Evolutionary conservation across 805 yeast species (phyloP), one percentile per base, ranked within the genome.

Genomic region (Candida peoriensis): DNA sequence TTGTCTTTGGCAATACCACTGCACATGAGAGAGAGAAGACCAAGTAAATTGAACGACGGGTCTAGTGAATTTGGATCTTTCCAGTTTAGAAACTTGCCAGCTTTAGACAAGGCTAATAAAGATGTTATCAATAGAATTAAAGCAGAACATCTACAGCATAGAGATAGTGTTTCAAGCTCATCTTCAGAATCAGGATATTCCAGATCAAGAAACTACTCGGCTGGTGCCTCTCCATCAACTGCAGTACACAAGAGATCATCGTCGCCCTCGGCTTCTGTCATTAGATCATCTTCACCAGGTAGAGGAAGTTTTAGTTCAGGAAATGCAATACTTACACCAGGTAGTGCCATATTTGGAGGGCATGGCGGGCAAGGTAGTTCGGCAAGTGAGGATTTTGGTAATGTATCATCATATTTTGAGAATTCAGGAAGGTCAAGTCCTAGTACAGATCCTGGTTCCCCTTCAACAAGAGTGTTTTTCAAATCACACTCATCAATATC

Each of bases 61-160:
- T 38, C 26, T 17, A 64, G 74, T 7, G 90, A 90, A 50, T 93
- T 93, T 70, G 99, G 99, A 0, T 81, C 93, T 4, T 93, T 93
- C 58, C 81, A 85, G 39, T 93, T 85, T 61, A 70, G 96, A 45
- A 93, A 93, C 55, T 63, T 93, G 42, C 80, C 90, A 5, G 93
- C 93, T 6, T 69, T 94, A 37, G 97, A 93, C 48, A 84, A 83
- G 49, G 97, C 96, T 8, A 93, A 93, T 54, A 87, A 86, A 52
- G 97, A 89, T 60, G 89, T 84, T 11, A 87, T 93, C 43, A 84
- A 85, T 50, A 66, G 96, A 43, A 71, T 93, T 53, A 84, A 88
- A 51, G 80, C 70, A 20, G 97, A 90, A 55, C 95, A 86, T 56
- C 46, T 80, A 44, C 57, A 57, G 25, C 66, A 61, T 37, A 57